These are phyloP conservation scores for Escallonia rubra DNA, from an alignment of 129 eudicot genomes.

Conservation along the genomic window DNA sequence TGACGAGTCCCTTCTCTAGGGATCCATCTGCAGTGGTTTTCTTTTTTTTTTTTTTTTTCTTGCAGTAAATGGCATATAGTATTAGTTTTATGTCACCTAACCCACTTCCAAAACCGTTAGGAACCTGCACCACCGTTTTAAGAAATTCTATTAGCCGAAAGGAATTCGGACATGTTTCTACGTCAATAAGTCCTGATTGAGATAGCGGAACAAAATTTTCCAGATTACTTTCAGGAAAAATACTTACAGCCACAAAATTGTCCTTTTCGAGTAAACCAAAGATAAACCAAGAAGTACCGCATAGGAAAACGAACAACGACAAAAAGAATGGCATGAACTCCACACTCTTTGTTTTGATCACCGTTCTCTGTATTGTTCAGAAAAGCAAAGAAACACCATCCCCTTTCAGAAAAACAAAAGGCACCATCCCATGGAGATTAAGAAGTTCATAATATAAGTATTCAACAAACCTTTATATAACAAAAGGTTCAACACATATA, in stretches of 20 bases:
- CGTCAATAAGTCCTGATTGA: neutral
- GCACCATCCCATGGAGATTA: too few species aligned
- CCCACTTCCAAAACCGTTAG: conserved; percentile 74
- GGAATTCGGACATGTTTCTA: neutral
- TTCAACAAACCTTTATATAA: too few species aligned
- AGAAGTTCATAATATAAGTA: too few species aligned
- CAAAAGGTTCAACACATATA: too few species aligned
- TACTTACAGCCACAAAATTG: conserved; percentile 64
- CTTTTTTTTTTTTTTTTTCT: conserved; percentile 38
- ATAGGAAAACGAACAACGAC: conserved; percentile 62
- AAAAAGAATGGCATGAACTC: conserved; percentile 88
- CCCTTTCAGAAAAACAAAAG: too few species aligned
- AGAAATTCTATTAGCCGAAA: neutral
- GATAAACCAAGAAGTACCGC: conserved; percentile 82
- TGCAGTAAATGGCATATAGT: conserved; percentile 61
- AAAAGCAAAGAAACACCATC: too few species aligned
- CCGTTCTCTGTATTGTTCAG: conserved; percentile 45
- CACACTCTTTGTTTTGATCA: conserved; percentile 66
- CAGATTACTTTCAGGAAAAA: neutral
- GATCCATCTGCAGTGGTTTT: conserved; percentile 24
- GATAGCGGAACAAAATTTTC: neutral
- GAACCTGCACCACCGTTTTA: conserved; percentile 37
- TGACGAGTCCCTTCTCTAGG: conserved; percentile 38
- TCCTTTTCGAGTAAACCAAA: conserved; percentile 82
- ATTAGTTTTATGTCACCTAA: conserved; percentile 74